phyloP scores from a whole-genome alignment of 2,329 filamentous ascomycete genomes.

The Phaeosphaeriaceae sp. region DNA sequence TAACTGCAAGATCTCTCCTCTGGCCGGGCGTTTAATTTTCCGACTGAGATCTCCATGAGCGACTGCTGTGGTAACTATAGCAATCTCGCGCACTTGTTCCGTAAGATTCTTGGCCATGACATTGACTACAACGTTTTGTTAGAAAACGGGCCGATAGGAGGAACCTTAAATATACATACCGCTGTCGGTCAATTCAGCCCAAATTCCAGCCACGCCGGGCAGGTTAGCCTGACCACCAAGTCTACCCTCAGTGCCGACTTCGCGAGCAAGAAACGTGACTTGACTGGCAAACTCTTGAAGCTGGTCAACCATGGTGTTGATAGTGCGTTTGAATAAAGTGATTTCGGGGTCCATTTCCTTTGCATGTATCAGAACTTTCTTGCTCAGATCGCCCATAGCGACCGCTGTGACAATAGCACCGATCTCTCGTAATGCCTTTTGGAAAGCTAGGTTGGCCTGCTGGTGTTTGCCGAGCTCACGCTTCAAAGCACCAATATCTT shows the following conservation, averaged over 20 bases:
- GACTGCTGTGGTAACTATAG: constrained; percentile 93
- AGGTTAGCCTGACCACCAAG: constrained; percentile 94
- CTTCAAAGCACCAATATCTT: constrained; percentile 88
- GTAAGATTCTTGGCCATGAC: constrained; percentile 98
- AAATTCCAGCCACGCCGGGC: constrained; percentile 92
- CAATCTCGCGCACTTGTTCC: constrained; percentile 96
- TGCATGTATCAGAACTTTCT: constrained; percentile 94
- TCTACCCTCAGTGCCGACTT: constrained; percentile 94
- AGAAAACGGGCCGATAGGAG: constrained; percentile 33
- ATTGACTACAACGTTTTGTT: constrained; percentile 69
- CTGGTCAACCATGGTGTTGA: constrained; percentile 99
- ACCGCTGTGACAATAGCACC: constrained; percentile 97
- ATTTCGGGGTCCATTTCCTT: constrained; percentile 99
- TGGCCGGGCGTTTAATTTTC: constrained; percentile 92
- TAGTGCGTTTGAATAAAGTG: constrained; percentile 95
- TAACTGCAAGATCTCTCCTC: constrained; percentile 91
- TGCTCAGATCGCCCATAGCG: constrained; percentile 91
- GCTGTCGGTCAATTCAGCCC: constrained; percentile 86
- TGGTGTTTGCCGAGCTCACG: constrained; percentile 96
- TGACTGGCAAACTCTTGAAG: constrained; percentile 95
- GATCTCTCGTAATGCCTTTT: constrained; percentile 95
- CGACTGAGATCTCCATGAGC: constrained; percentile 92
- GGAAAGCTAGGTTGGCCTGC: constrained; percentile 97
- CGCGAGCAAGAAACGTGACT: constrained; percentile 90
- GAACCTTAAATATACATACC: constrained; percentile 45